Conservation (phyloP, 352 stramenopile species). For the Phytopythium montanum region DNA sequence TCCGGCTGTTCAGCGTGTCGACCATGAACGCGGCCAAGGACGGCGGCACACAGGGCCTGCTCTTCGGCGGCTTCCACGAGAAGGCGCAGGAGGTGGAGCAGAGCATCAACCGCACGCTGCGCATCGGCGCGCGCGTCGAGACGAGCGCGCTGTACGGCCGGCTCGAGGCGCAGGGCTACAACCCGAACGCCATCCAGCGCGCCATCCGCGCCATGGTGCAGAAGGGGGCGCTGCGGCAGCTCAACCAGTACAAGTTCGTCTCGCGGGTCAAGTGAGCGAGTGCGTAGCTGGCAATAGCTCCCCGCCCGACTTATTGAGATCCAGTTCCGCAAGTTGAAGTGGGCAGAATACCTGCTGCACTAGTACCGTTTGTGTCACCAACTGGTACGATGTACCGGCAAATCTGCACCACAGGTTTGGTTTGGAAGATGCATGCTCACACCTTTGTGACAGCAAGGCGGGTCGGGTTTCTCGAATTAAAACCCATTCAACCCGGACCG, state of each 20-base stretch:
- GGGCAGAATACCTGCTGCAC: not conserved
- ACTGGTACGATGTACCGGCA: not conserved
- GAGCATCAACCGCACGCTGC: constrained; percentile 79
- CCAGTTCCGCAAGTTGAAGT: too few relatives aligned
- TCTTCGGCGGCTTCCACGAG: constrained; percentile 78
- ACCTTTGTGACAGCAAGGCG: too few relatives aligned
- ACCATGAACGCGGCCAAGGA: constrained; percentile 97
- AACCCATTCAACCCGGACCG: too few relatives aligned
- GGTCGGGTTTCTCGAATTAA: too few relatives aligned
- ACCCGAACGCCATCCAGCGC: constrained; percentile 83
- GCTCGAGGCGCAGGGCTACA: constrained; percentile 79
- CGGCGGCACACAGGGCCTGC: constrained; percentile 78
- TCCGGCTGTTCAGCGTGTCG: constrained; percentile 97
- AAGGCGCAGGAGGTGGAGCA: constrained; percentile 82
- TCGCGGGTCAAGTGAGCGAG: constrained; percentile 74
- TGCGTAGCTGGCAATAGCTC: too few relatives aligned
- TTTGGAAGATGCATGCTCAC: not conserved
- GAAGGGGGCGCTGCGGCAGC: constrained; percentile 70
- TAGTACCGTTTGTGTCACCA: not conserved
- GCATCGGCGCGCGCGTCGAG: constrained; percentile 76
- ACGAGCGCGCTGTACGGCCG: constrained; percentile 77
- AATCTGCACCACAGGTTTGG: not conserved
- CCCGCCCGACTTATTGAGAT: too few relatives aligned
- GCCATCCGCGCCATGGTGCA: constrained; percentile 86
- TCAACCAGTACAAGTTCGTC: constrained; percentile 88